A percentile compares a stretch with the other conserved stretches of the same genome.
These are phyloP conservation scores for Sphaerosporella brunnea DNA, from an alignment of 495 filamentous ascomycete genomes.

Conservation along the genomic window DNA sequence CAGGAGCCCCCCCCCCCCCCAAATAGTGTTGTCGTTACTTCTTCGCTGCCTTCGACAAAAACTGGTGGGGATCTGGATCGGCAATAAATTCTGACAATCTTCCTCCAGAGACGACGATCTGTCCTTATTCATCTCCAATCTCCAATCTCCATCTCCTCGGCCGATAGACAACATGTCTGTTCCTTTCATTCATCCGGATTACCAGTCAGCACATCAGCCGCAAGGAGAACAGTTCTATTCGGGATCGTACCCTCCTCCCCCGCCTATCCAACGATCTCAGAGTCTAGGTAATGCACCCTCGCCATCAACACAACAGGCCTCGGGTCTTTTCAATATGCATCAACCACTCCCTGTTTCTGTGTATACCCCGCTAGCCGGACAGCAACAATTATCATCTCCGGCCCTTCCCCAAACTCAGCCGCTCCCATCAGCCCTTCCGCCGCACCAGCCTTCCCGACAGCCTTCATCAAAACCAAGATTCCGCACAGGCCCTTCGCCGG, in stretches of 20 bases:
- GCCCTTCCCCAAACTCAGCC: not conserved
- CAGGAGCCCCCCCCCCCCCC: not conserved
- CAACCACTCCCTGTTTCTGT: not conserved
- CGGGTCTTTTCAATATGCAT: not conserved
- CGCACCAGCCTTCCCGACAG: not conserved
- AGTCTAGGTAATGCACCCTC: not conserved
- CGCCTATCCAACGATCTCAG: not conserved
- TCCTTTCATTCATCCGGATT: not conserved
- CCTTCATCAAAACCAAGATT: constrained; percentile 8
- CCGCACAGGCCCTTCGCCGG: constrained; percentile 8
- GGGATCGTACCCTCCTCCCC: not conserved
- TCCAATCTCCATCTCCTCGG: not conserved
- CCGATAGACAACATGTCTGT: not conserved
- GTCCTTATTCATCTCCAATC: not conserved
- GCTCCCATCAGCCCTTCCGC: not conserved
- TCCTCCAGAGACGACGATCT: constrained; percentile 3
- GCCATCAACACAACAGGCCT: not conserved
- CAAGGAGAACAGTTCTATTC: not conserved
- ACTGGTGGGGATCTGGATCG: not conserved
- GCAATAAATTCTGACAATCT: constrained; percentile 5
- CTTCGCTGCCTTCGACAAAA: not conserved
- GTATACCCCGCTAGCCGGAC: not conserved
- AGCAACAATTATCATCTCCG: not conserved
- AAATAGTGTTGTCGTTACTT: constrained; percentile 2
- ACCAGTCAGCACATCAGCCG: constrained; percentile 1